A percentile compares a stretch with the other conserved stretches of the same genome.
These are phyloP conservation scores for Aspergillus nanangensis DNA, from an alignment of 495 filamentous ascomycete genomes.

Conservation along the genomic window DNA sequence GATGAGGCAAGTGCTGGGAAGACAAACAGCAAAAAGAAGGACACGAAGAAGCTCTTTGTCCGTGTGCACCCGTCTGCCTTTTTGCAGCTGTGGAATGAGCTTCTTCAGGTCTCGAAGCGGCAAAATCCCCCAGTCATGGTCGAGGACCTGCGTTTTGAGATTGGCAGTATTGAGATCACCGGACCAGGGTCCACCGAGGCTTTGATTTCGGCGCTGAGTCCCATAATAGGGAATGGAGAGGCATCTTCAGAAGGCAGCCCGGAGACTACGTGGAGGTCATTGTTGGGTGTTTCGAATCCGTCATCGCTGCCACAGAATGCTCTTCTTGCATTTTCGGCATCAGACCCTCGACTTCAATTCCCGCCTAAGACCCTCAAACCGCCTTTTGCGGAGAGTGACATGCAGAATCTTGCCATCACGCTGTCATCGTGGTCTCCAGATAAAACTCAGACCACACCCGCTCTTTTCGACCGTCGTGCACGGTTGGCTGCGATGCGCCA, in stretches of 20 bases:
- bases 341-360: constrained; percentile 76
- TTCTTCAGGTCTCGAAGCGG: constrained; percentile 64
- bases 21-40: constrained; percentile 28
- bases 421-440: constrained; percentile 72
- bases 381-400: constrained; percentile 26
- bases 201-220: constrained; percentile 65
- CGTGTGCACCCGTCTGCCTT: constrained; percentile 88
- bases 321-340: constrained; percentile 65
- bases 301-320: constrained; percentile 69
- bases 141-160: constrained; percentile 90
- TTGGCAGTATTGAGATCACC: constrained; percentile 87
- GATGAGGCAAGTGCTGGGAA: constrained; percentile 16
- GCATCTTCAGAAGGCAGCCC: constrained; percentile 34
- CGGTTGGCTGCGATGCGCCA: constrained; percentile 58
- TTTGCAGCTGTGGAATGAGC: constrained; percentile 72
- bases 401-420: constrained; percentile 49
- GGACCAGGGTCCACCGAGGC: constrained; percentile 83
- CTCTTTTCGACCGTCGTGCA: constrained; percentile 63
- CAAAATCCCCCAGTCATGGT: constrained; percentile 69
- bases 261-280: constrained; percentile 53
- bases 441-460: constrained; percentile 42
- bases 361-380: constrained; percentile 47
- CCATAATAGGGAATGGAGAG: constrained; percentile 33
- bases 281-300: constrained; percentile 70
- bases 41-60: constrained; percentile 61